These are phyloP conservation scores for Gentiana dahurica DNA, from an alignment of 257 asterid species.

Conservation along the genomic window DNA sequence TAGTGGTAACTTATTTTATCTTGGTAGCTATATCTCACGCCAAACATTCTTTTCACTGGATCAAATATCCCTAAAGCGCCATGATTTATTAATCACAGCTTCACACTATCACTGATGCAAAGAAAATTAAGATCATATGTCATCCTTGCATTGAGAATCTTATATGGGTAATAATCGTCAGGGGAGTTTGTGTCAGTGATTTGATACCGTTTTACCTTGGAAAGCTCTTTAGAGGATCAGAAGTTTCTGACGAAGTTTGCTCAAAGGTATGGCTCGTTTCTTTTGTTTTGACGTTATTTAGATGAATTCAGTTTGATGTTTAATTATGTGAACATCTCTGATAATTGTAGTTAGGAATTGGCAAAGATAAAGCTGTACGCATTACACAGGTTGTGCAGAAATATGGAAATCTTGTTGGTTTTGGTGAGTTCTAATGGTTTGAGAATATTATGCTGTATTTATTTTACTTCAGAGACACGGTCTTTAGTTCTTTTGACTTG, in stretches of 20 bases:
- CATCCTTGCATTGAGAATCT: not conserved
- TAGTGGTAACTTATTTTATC: constrained; percentile 16
- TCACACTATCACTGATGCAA: not conserved
- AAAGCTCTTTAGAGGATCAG: constrained; percentile 55
- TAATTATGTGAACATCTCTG: constrained; percentile 14
- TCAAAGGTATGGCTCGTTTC: constrained; percentile 48
- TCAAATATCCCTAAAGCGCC: not conserved
- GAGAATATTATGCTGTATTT: no score
- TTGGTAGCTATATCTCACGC: no score
- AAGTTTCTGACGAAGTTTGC: constrained; percentile 53
- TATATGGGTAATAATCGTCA: constrained; percentile 15
- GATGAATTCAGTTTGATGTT: not conserved
- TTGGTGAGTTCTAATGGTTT: constrained; percentile 43
- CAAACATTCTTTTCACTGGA: not conserved
- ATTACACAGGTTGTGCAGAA: constrained; percentile 41
- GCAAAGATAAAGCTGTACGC: constrained; percentile 59
- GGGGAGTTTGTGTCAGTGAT: constrained; percentile 94
- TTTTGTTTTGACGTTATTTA: constrained; percentile 3
- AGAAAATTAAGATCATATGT: not conserved
- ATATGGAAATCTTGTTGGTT: constrained; percentile 82
- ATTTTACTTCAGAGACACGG: no score
- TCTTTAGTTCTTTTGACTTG: no score
- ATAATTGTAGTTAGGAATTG: constrained; percentile 54
- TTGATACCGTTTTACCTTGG: constrained; percentile 91
- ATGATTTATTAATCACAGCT: not conserved